Evolutionary conservation across 2,329 filamentous ascomycete species (phyloP), one percentile per base, ranked within the genome.

Genomic region (Colletotrichum paranaense): DNA sequence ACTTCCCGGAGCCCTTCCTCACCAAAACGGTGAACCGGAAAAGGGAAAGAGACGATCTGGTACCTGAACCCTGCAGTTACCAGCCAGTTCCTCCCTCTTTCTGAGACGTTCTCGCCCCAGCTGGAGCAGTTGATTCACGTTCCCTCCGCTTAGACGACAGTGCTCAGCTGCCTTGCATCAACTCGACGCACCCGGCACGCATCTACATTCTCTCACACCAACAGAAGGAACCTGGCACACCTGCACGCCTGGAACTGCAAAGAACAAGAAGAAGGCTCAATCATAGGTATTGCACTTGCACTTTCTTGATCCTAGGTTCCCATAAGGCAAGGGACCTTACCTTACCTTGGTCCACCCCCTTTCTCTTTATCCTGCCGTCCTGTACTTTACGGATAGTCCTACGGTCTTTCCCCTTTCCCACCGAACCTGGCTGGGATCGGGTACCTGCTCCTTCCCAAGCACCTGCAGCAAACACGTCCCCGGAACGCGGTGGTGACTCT

Each of bases 81-180:
- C 49, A 28, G 35, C 24, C 26, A 16, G 60, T 26, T 14, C 19
- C 26, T 35, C 35, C 55, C 26, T 60, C 26, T 38, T 52, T 67
- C 56, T 56, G 49, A 38, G 62, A 65, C 46, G 49, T 65, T 30
- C 46, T 64, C 12, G n/a, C 62, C n/a, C 16, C 53, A 56, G 53
- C 35, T 52, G 24, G 6, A 62, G 16, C 28, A 30, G 35, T 49
- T 62, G 66, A 64, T 52, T 62, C 58, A 68, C 69, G 69, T 52
- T 72, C 69, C 69, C 65, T 72, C 68, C 58, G 69, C 64, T 72
- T 30, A 56, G 69, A 26, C 68, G 22, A 53, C 19, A 57, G 26
- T 57, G 46, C 62, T 28, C 46, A 49, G 52, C 28, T 63, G 62
- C 62, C 35, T 56, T 62, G 57, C 68, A 62, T 65, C 56, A 64